A percentile compares a stretch with the other conserved stretches of the same genome.
Conservation (phyloP, 225 moss, liverwort and hornwort species). For the Bryum argenteum region DNA sequence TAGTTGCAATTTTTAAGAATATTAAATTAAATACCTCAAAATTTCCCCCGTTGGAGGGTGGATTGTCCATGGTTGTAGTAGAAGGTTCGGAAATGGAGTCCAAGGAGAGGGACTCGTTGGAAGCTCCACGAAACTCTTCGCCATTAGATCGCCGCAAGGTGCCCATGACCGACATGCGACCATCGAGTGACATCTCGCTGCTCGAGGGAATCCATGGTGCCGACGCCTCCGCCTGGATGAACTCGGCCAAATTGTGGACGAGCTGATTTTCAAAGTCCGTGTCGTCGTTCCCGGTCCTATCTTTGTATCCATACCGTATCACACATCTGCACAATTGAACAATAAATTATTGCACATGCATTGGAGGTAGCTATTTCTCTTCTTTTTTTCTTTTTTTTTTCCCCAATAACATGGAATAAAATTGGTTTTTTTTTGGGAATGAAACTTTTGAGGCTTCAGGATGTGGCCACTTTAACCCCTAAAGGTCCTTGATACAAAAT, state of each 20-base stretch:
- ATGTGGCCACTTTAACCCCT: no score
- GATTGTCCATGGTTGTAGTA: neutral
- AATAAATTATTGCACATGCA: neutral
- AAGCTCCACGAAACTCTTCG: neutral
- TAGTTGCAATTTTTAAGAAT: no score
- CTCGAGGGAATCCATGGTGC: slow-evolving; percentile 69
- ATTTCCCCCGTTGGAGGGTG: slow-evolving; percentile 18
- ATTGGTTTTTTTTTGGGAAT: no score
- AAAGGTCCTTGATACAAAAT: no score
- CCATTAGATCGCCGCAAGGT: neutral
- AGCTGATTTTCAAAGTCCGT: slow-evolving; percentile 52
- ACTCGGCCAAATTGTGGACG: slow-evolving; percentile 60
- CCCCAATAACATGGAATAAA: no score
- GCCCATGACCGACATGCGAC: slow-evolving; percentile 55
- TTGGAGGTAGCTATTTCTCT: no score
- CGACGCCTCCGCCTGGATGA: slow-evolving; percentile 63
- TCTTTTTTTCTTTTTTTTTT: no score
- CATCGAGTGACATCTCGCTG: slow-evolving; percentile 62
- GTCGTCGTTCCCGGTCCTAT: slow-evolving; percentile 32
- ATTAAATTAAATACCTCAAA: slow-evolving; percentile 20
- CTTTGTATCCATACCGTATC: slow-evolving; percentile 61
- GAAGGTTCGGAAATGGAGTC: slow-evolving; percentile 26
- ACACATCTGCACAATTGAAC: slow-evolving; percentile 36
- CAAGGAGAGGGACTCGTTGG: slow-evolving; percentile 21
- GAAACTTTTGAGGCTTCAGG: no score